These are phyloP conservation scores for Pichia sp. DNA, from an alignment of 1,139 yeast genomes.

Conservation along the genomic window DNA sequence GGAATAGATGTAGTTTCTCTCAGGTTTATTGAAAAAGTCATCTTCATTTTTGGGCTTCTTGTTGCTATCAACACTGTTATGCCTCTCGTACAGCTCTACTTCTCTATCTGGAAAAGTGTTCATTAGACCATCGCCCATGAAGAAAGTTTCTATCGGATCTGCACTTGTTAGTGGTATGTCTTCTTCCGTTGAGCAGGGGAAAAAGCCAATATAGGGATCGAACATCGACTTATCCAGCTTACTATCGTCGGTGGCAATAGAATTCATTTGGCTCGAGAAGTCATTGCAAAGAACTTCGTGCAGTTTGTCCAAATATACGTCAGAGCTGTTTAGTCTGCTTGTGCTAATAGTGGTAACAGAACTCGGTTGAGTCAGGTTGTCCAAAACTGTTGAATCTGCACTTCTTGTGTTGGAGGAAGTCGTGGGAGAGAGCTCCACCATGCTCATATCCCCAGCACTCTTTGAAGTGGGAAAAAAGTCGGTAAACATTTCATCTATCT, in stretches of 20 bases:
- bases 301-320: neutral
- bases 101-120: neutral
- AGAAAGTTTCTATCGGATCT: neutral
- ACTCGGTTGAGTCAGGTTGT: neutral
- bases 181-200: neutral
- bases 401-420: neutral
- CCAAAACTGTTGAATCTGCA: conserved; percentile 1
- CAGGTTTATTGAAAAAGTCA: neutral
- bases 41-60: neutral
- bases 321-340: neutral
- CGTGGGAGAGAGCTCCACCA: conserved; percentile 1
- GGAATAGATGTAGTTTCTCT: neutral
- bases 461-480: neutral
- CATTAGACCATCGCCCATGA: neutral
- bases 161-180: neutral
- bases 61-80: neutral
- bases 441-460: neutral
- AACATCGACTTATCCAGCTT: neutral
- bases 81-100: neutral
- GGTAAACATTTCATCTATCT: conserved; percentile 1
- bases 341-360: neutral
- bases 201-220: conserved; percentile 1
- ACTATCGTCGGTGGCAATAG: neutral
- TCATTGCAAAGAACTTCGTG: neutral
- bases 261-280: neutral